phyloP scores from a whole-genome alignment of 2,329 filamentous ascomycete species.

The Penicillium polonicum region DNA sequence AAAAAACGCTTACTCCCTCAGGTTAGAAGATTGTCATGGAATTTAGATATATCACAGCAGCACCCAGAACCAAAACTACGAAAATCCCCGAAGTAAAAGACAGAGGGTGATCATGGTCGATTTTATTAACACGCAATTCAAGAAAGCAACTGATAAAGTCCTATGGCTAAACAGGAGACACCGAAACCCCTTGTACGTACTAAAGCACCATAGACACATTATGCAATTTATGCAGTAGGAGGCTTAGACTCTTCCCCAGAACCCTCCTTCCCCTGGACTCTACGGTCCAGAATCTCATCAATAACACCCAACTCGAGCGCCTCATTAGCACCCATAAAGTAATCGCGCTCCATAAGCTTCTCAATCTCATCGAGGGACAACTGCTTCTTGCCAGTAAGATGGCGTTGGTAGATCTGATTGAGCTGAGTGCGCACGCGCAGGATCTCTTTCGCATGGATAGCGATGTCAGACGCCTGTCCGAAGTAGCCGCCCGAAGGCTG shows the following conservation, averaged over 20 bases:
- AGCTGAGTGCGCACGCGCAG: slow-evolving; percentile 78
- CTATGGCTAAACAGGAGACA: background rate
- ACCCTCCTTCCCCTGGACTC: slow-evolving; percentile 30
- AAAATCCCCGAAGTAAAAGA: background rate
- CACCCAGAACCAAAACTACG: background rate
- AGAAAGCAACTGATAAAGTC: background rate
- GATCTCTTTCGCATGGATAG: slow-evolving; percentile 97
- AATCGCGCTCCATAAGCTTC: slow-evolving; percentile 94
- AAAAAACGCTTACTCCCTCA: background rate
- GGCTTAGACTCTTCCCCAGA: slow-evolving; percentile 26
- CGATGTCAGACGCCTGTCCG: slow-evolving; percentile 74
- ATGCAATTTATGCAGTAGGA: slow-evolving; percentile 14
- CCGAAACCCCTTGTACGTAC: background rate
- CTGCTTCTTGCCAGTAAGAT: slow-evolving; percentile 69
- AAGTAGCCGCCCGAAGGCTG: slow-evolving; percentile 78
- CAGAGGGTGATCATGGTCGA: background rate
- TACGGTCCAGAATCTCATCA: slow-evolving; percentile 72
- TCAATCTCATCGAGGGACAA: slow-evolving; percentile 80
- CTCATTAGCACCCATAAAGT: slow-evolving; percentile 86
- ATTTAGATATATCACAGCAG: background rate
- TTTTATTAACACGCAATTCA: background rate
- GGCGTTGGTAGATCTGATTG: slow-evolving; percentile 84
- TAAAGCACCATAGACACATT: background rate
- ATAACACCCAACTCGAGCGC: slow-evolving; percentile 87
- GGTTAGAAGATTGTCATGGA: background rate